Base-by-base conservation (phyloP, 352 stramenopile genomes). In the Phytopythium boreale region DNA sequence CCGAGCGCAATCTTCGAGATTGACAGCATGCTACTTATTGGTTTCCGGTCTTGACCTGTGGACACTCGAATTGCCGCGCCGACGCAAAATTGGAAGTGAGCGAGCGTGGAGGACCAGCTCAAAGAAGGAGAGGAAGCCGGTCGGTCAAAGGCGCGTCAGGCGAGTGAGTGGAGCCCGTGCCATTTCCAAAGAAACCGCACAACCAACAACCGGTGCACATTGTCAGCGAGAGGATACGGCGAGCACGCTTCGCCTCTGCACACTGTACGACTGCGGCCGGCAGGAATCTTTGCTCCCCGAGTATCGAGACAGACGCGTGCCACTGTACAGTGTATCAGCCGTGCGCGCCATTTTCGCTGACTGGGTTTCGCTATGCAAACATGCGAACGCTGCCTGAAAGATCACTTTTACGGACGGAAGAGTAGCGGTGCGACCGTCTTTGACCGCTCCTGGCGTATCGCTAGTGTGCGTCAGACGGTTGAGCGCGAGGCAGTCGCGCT, bases 31-130 rank as follows among this genome's bases (percentile, higher is more conserved):
- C 36, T 59, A 1, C 22, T 20, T 49, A n/a, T 19, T 22, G 20
- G 24, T 12, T 31, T 36, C 36, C 56, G 39, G 37, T 41, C 24
- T 43, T 49, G 24, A 24, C 24, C 22, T 36, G 22, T 19, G 41
- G 52, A 20, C 34, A 6, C 20, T 31, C 31, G 20, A 19, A 46
- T 24, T 15, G 36, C 14, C 39, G 2, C 36, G 17, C 24, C 56
- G 56, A 52, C 22, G 56, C 37, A 51, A 51, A 61, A 39, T 5
- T 20, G 36, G 37, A 61, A 61, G 56, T 61, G 56, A 61, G 19
- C 55, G 17, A 41, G 29, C 24, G 27, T 56, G 5, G 27, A 46
- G 29, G 4, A 12, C 11, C n/a, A 19, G 29, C 6, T 0, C 44
- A 51, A 51, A n/a, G n/a, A 34, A 58, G 52, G 22, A 46, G n/a